Conservation (phyloP, 2,329 filamentous ascomycete species). For the Talaromyces sp. region DNA sequence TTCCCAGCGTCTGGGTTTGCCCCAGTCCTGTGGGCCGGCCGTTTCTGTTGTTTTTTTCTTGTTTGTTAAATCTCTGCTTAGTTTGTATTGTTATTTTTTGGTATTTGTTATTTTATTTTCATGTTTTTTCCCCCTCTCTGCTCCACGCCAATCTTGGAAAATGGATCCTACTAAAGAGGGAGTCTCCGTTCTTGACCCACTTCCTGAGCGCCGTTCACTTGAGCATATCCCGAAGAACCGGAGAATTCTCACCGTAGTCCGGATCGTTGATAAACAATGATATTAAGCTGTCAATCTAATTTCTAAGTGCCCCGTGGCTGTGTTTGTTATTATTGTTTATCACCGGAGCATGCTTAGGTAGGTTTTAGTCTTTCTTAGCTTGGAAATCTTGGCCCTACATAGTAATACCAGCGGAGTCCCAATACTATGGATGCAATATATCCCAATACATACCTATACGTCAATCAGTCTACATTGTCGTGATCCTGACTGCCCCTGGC, state of each 20-base stretch:
- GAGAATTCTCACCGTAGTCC: conserved; percentile 13
- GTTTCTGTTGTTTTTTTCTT: not conserved
- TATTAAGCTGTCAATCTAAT: not conserved
- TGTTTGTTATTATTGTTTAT: not conserved
- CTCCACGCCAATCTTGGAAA: conserved; percentile 15
- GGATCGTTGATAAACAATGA: not conserved
- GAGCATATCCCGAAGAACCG: conserved; percentile 23
- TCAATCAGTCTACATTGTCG: no score
- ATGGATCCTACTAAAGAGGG: conserved; percentile 14
- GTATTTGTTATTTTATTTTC: not conserved
- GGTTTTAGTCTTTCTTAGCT: not conserved
- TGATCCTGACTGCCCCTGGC: not conserved
- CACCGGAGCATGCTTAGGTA: not conserved
- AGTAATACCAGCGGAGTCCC: not conserved
- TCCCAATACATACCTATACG: not conserved
- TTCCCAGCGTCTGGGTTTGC: conserved; percentile 6
- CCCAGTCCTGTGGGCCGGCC: not conserved
- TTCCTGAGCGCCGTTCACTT: conserved; percentile 3
- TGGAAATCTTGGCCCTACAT: not conserved
- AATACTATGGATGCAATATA: not conserved
- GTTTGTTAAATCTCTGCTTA: not conserved
- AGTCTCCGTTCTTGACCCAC: conserved; percentile 18
- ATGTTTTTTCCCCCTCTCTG: not conserved
- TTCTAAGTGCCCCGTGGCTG: not conserved
- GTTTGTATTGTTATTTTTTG: not conserved